Conservation (phyloP, 1,284 basidiomycete species). For the Papiliotrema laurentii region DNA sequence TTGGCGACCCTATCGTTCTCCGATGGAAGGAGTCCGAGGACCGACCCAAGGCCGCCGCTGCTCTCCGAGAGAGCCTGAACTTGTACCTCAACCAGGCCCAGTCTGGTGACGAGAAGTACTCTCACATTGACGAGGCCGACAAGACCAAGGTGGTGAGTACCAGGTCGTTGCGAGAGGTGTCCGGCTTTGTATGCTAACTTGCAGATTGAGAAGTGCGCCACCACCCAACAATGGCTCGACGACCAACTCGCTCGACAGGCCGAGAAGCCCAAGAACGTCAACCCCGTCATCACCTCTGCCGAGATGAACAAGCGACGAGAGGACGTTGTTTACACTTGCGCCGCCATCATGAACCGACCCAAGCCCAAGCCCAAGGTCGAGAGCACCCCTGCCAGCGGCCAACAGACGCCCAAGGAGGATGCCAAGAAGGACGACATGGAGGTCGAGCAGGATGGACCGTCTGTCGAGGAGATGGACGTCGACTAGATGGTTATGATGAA, state of each 20-base stretch:
- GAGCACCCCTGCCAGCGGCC: slow-evolving; percentile 58
- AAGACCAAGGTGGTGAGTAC: slow-evolving; percentile 76
- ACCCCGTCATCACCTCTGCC: slow-evolving; percentile 70
- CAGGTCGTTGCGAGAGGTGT: slow-evolving; percentile 49
- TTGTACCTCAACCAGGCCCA: slow-evolving; percentile 75
- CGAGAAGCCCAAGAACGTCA: slow-evolving; percentile 79
- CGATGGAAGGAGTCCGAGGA: slow-evolving; percentile 78
- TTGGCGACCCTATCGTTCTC: slow-evolving; percentile 77
- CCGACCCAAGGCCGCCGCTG: slow-evolving; percentile 63
- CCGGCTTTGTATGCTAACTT: background rate
- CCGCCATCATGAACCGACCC: slow-evolving; percentile 76
- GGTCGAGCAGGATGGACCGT: slow-evolving; percentile 47
- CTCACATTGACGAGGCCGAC: slow-evolving; percentile 84
- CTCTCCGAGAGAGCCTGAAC: slow-evolving; percentile 79
- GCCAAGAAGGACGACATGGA: slow-evolving; percentile 63
- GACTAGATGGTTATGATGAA: background rate
- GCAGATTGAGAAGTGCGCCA: slow-evolving; percentile 56
- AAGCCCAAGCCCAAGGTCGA: slow-evolving; percentile 66
- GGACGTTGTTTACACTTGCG: slow-evolving; percentile 77
- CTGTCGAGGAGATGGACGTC: slow-evolving; percentile 17
- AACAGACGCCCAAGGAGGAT: slow-evolving; percentile 54
- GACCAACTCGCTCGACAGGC: slow-evolving; percentile 78
- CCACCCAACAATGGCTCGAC: slow-evolving; percentile 86
- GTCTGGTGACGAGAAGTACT: slow-evolving; percentile 71
- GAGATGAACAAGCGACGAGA: slow-evolving; percentile 85